phyloP scores from a whole-genome alignment of 345 rosid species.

The Xanthoceras sorbifolium region DNA sequence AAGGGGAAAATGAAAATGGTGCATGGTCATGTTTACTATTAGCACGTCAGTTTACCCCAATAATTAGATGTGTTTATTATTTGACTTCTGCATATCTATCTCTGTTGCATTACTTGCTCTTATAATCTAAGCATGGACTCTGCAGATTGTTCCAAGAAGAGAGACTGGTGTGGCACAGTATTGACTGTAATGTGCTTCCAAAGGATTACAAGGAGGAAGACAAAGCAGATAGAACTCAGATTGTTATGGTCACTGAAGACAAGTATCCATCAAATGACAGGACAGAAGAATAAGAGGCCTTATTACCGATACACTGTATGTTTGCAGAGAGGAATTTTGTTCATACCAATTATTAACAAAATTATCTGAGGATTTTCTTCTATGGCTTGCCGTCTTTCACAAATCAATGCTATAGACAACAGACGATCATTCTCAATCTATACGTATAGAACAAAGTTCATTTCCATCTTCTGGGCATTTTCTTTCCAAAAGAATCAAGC shows the following conservation, averaged over 20 bases:
- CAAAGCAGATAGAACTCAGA: conserved; percentile 31
- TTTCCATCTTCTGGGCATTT: background rate
- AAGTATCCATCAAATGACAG: conserved; percentile 31
- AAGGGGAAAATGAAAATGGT: background rate
- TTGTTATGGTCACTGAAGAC: conserved; percentile 46
- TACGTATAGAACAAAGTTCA: background rate
- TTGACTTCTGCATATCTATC: background rate
- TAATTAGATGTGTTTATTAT: background rate
- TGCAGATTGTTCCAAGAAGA: conserved; percentile 89
- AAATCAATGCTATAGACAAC: background rate
- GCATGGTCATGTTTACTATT: background rate
- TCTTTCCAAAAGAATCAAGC: background rate
- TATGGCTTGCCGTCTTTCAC: background rate
- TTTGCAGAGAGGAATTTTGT: background rate
- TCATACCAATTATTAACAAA: background rate
- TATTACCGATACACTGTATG: background rate
- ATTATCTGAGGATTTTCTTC: background rate
- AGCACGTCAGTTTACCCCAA: background rate
- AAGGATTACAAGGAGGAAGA: conserved; percentile 46
- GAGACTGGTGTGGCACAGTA: conserved; percentile 85
- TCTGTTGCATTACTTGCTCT: background rate
- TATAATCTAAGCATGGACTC: conserved; percentile 13
- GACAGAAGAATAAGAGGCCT: conserved; percentile 29
- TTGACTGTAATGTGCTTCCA: conserved; percentile 71
- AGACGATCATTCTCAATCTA: background rate